These are phyloP conservation scores for Tricholoma sp. DNA, from an alignment of 768 basidiomycete species.

Conservation along the genomic window DNA sequence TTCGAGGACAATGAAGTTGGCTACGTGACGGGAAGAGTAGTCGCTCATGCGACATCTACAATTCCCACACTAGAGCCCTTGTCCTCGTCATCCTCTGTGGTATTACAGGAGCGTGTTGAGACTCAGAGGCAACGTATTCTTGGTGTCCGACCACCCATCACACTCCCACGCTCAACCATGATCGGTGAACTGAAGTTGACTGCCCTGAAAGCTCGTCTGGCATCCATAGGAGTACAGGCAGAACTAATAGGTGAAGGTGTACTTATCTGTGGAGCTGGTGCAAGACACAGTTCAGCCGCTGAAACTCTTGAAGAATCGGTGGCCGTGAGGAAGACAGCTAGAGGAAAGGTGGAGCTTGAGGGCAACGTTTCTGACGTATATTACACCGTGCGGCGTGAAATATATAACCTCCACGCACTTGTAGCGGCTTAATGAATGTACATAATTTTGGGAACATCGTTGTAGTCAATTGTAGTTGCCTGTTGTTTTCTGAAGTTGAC, in stretches of 20 bases:
- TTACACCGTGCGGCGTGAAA: constrained; percentile 82
- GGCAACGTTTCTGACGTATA: constrained; percentile 87
- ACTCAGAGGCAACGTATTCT: constrained; percentile 38
- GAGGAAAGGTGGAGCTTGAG: constrained; percentile 85
- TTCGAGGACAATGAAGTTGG: constrained; percentile 98
- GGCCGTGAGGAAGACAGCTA: constrained; percentile 82
- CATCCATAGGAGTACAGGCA: constrained; percentile 73
- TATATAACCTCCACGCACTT: constrained; percentile 87
- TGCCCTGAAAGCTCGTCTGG: constrained; percentile 75
- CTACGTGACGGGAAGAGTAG: constrained; percentile 84
- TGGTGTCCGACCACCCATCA: constrained; percentile 59
- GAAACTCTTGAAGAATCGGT: constrained; percentile 63
- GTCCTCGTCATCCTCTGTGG: constrained; percentile 23
- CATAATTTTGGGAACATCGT: not conserved
- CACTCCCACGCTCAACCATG: constrained; percentile 87
- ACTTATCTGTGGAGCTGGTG: constrained; percentile 74
- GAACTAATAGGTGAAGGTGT: constrained; percentile 98
- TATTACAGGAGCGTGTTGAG: constrained; percentile 17
- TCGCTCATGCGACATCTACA: constrained; percentile 78
- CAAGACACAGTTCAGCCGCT: constrained; percentile 33
- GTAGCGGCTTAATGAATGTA: constrained; percentile 53
- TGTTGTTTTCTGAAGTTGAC: constrained; percentile 3
- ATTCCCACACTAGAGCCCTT: constrained; percentile 84
- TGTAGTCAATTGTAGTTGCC: not conserved
- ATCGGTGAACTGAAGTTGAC: constrained; percentile 96